These are phyloP conservation scores for Cornus suecica DNA, from an alignment of 148 eudicot genomes.

Conservation along the genomic window DNA sequence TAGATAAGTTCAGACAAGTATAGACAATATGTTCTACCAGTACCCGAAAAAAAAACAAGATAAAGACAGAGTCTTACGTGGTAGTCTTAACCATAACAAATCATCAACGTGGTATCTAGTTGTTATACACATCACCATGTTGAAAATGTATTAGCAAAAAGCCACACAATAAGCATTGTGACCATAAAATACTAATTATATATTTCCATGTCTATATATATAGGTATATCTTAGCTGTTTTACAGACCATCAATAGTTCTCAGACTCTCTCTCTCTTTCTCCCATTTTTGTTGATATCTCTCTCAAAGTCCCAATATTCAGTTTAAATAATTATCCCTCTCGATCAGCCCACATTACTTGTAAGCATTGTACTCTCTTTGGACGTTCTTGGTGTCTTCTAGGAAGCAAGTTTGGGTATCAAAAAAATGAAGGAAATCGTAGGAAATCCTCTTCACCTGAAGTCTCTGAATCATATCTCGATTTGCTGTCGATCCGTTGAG, in stretches of 20 bases:
- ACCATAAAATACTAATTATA: no score
- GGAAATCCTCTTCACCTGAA: slow-evolving; percentile 36
- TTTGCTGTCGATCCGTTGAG: slow-evolving; percentile 36
- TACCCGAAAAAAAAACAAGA: no score
- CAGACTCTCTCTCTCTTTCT: background rate
- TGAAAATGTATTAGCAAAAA: no score
- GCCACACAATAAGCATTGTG: no score
- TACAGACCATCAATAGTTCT: background rate
- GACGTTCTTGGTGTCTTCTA: background rate
- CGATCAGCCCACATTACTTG: no score
- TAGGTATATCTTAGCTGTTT: background rate
- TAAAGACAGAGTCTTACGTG: no score
- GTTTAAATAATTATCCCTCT: background rate
- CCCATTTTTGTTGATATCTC: background rate
- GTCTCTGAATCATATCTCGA: slow-evolving; percentile 51
- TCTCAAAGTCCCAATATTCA: background rate
- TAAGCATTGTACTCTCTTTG: background rate
- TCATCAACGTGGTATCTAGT: no score
- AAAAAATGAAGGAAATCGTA: slow-evolving; percentile 14
- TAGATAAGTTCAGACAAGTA: no score
- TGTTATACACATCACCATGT: no score
- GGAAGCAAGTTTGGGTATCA: background rate
- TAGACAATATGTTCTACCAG: no score
- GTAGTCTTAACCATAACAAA: no score
- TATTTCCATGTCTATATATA: background rate